These are phyloP conservation scores for Vinca major DNA, from an alignment of 305 asterid genomes.

Conservation along the genomic window DNA sequence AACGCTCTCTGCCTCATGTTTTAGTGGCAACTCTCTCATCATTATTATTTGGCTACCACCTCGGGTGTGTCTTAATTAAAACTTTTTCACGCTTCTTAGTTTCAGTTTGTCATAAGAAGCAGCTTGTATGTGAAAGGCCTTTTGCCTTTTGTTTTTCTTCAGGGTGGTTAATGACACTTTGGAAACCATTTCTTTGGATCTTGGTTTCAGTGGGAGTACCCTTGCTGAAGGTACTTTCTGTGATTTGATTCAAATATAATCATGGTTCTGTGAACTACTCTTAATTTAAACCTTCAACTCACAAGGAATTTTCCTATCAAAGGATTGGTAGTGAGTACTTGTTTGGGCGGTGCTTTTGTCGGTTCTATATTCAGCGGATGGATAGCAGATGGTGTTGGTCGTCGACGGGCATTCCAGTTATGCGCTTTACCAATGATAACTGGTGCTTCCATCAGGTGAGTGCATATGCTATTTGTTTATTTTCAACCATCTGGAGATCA, in stretches of 20 bases:
- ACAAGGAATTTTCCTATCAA: constrained; percentile 19
- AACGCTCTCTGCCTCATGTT: constrained; percentile 73
- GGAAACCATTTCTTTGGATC: constrained; percentile 81
- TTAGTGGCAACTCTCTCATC: constrained; percentile 76
- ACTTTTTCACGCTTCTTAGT: constrained; percentile 5
- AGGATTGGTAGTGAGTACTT: constrained; percentile 94
- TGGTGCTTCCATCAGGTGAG: constrained; percentile 75
- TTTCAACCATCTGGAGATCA: not conserved
- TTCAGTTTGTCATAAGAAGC: not conserved
- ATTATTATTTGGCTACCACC: constrained; percentile 86
- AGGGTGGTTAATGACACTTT: constrained; percentile 91
- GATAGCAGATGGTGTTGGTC: constrained; percentile 78
- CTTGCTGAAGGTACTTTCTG: constrained; percentile 69
- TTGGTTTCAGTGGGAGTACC: constrained; percentile 76
- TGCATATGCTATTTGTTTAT: not conserved
- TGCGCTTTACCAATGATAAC: constrained; percentile 82
- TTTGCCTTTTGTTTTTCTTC: constrained; percentile 16
- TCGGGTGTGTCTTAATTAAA: constrained; percentile 51
- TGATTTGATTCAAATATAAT: constrained; percentile 10
- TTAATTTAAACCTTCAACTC: constrained; percentile 7
- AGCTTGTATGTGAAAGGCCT: not conserved
- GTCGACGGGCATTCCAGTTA: constrained; percentile 70
- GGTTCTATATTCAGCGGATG: constrained; percentile 81
- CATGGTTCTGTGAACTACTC: constrained; percentile 12
- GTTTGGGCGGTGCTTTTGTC: constrained; percentile 85